Evolutionary conservation across 371 early-diverging fungal genomes (phyloP).

Genomic region (Mucor indicus): DNA sequence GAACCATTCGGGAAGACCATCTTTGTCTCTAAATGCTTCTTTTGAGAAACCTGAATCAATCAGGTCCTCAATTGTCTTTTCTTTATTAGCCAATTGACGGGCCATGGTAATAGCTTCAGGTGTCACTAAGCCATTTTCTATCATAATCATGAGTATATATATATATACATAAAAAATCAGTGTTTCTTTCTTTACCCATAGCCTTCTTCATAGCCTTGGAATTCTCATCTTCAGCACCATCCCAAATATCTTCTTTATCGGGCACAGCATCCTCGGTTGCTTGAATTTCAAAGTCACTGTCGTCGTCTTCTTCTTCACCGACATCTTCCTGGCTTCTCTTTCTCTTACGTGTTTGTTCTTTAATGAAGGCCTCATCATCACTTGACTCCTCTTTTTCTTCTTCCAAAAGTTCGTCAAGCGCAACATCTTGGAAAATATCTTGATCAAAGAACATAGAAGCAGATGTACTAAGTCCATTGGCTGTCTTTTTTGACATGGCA

Average conservation of each 20-base stretch:
- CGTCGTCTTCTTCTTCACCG: conserved; percentile 37
- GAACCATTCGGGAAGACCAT: conserved; percentile 91
- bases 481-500: conserved; percentile 48
- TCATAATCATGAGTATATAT: too few species aligned
- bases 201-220: conserved; percentile 62
- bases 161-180: not conserved
- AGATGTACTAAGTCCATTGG: conserved; percentile 67
- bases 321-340: conserved; percentile 39
- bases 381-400: conserved; percentile 58
- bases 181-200: conserved; percentile 22
- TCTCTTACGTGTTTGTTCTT: conserved; percentile 31
- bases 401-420: conserved; percentile 54
- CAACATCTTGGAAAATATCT: conserved; percentile 78
- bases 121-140: conserved; percentile 62
- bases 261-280: conserved; percentile 50
- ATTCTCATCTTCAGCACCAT: conserved; percentile 69
- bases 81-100: conserved; percentile 75
- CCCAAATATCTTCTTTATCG: conserved; percentile 62
- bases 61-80: conserved; percentile 71
- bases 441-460: conserved; percentile 93
- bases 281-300: conserved; percentile 62
- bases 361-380: conserved; percentile 18
- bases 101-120: conserved; percentile 91
- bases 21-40: conserved; percentile 83
- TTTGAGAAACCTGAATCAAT: conserved; percentile 90